Conservation (phyloP, 2,329 filamentous ascomycete genomes). For the Proliferodiscus dingleyae region DNA sequence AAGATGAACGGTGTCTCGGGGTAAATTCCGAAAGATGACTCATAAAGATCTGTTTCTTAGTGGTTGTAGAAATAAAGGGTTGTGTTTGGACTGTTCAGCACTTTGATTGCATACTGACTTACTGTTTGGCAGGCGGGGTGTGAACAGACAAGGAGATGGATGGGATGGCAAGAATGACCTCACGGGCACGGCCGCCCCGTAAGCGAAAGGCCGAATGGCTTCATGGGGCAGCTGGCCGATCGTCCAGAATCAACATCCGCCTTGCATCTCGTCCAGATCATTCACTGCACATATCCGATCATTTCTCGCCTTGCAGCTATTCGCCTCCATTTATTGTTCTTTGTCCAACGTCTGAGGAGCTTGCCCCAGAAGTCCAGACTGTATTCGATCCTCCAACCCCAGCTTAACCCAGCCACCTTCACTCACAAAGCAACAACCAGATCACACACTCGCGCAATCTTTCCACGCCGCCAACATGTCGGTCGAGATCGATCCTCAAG, state of each 20-base stretch:
- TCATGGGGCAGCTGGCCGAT: no score
- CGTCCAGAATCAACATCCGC: no score
- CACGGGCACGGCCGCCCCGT: background rate
- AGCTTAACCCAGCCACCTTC: conserved; percentile 1
- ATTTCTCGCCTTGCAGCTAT: no score
- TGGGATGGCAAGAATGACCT: background rate
- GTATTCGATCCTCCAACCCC: no score
- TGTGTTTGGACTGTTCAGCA: background rate
- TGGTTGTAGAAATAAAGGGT: background rate
- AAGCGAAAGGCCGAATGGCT: no score
- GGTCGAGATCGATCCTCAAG: conserved; percentile 84
- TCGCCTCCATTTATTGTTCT: no score
- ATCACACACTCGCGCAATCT: background rate
- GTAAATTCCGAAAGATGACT: background rate
- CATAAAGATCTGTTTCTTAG: background rate
- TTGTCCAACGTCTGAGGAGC: no score
- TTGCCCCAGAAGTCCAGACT: no score
- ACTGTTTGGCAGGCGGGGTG: background rate
- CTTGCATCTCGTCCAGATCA: no score
- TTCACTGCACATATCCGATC: no score
- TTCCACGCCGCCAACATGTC: conserved; percentile 62
- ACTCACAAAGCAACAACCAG: background rate
- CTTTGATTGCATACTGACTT: background rate
- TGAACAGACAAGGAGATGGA: no score
- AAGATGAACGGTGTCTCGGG: no score